Base-by-base conservation (phyloP, 176 grass and related monocot species). In the Phragmites australis region DNA sequence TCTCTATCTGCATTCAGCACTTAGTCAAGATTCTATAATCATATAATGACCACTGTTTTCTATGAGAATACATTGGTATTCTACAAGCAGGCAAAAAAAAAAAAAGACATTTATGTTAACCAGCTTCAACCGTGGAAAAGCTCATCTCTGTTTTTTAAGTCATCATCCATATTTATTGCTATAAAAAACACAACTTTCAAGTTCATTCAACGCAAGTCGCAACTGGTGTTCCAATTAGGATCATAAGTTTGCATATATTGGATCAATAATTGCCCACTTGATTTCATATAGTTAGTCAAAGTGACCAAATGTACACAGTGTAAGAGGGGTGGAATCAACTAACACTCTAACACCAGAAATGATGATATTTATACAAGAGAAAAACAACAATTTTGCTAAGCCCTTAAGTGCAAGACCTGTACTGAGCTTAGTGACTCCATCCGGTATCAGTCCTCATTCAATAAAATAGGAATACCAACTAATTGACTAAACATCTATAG, bases 71-170 rank as follows among this genome's bases (percentile, higher is more conserved):
- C 13, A 29, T 26, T 83, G 31, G 22, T 51, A 49, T n/a, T 4
- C 62, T 37, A 75, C 64, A 81, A 46, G 51, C 30, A 86, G 41
- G 8, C 37, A 68, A 72, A 72, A 76, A 13, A 75, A 84, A 32
- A 16, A 7, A 60, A 16, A 51, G 32, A 54, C 1, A 48, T n/a
- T 31, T 49, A 62, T 62, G 42, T 30, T 59, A 76, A 70, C 30
- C 70, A 52, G 17, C 62, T 25, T 44, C 72, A 61, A 76, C 23
- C 2, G 42, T 41, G 9, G 42, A 49, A 30, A 63, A 77, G 17
- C 8, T n/a, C 6, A 47, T 47, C 3, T 2, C 3, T 6, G 10
- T 31, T 47, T 77, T 77, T 8, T 26, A 45, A 21, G 31, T 30
- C 26, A 21, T 47, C 42, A 31, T 62, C 19, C 6, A 26, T 21